Base-by-base conservation (phyloP, 345 rosid genomes). In the Bruguiera sexangula region DNA sequence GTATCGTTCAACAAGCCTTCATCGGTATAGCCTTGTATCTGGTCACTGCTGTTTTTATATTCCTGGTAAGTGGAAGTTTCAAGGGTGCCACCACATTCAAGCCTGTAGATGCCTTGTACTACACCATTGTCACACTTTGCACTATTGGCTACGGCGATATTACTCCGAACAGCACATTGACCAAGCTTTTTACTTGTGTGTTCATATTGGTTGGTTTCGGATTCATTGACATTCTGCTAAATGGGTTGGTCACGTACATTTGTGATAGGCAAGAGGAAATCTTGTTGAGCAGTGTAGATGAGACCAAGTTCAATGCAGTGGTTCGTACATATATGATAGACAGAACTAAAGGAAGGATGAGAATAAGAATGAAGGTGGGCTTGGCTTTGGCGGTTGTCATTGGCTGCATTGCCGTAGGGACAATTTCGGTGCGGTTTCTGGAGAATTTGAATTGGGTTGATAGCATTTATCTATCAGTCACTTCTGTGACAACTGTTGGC, bases 121-220 rank as follows among this genome's bases (percentile, higher is more conserved):
- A 84, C 78, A 72, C 80, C 6, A 86, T 89, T 48, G 95, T 87
- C 20, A 87, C 95, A 2, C 86, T 87, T 8, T 85, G 95, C 75
- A 85, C 90, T 0, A 89, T 89, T 19, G 95, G 95, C 2, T 89
- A 80, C 37, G 91, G 92, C 0, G 95, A 89, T 54, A 87, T 89
- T 16, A 83, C 84, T 48, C 95, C 95, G 0, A 79, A 89, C 73
- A 53, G 87, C 1, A 74, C 84, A 10, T 84, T 84, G 54, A 82
- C 87, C 21, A 89, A 89, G 76, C 67, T 87, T 0, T 85, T 89
- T 68, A 81, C 95, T 20, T 82, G 86, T 62, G 78, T 6, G 10
- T 87, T 87, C 46, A 83, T 89, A 27, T 50, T 87, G 61, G 72
- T 87, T 8, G 92, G 92, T 6, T 89, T 89, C 26, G 92, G 95